A percentile compares a stretch with the other conserved stretches of the same genome.
Evolutionary conservation across 768 basidiomycete genomes (phyloP).

Genomic region (Holtermanniella nyarrowii): DNA sequence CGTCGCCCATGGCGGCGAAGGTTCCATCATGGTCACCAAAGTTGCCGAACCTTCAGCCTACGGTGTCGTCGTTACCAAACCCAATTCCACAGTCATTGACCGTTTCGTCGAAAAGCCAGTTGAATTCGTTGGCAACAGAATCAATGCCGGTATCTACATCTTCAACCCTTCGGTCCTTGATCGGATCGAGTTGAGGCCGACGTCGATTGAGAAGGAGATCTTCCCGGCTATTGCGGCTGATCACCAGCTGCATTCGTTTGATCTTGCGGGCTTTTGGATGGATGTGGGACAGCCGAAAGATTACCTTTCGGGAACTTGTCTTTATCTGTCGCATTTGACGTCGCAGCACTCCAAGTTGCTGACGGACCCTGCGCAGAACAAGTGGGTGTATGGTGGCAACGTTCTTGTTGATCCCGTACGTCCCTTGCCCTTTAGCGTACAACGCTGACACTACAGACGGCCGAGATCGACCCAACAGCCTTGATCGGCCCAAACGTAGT

Average conservation of each 20-base stretch:
- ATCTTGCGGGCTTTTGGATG: slow-evolving; percentile 47
- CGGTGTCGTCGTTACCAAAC: slow-evolving; percentile 46
- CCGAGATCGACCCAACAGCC: slow-evolving; percentile 34
- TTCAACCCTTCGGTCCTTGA: slow-evolving; percentile 47
- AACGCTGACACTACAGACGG: slow-evolving; percentile 4
- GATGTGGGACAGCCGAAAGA: slow-evolving; percentile 48
- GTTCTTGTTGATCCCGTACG: slow-evolving; percentile 45
- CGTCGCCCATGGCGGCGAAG: slow-evolving; percentile 44
- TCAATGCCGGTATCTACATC: slow-evolving; percentile 49
- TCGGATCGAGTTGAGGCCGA: slow-evolving; percentile 46
- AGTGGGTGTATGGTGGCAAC: slow-evolving; percentile 45
- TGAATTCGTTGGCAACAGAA: slow-evolving; percentile 47
- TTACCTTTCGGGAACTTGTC: slow-evolving; percentile 43
- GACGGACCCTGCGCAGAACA: slow-evolving; percentile 42
- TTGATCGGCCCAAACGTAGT: slow-evolving; percentile 47
- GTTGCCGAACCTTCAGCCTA: slow-evolving; percentile 46
- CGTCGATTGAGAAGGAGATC: slow-evolving; percentile 47
- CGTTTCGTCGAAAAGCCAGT: slow-evolving; percentile 48
- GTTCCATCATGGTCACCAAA: slow-evolving; percentile 48
- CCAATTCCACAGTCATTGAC: slow-evolving; percentile 44
- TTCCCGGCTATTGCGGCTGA: slow-evolving; percentile 46
- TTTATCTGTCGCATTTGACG: slow-evolving; percentile 45
- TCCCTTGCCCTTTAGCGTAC: not conserved
- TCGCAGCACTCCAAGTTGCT: slow-evolving; percentile 40
- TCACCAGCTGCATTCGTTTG: slow-evolving; percentile 45